phyloP scores from a whole-genome alignment of 768 basidiomycete genomes.

The Leucocoprinus leucothites region DNA sequence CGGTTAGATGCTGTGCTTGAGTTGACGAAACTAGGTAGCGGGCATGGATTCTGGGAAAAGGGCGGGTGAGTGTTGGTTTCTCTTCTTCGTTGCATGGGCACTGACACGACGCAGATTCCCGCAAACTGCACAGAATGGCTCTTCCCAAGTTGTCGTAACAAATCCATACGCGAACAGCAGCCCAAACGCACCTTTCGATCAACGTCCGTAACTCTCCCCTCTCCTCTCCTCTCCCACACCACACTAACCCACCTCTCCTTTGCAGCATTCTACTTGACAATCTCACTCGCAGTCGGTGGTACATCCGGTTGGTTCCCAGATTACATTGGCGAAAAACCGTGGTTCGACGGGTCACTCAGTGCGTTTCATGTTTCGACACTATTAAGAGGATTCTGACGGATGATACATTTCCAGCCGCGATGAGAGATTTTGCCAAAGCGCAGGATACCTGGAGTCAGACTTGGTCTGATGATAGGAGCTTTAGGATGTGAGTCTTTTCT shows the following conservation, averaged over 20 bases:
- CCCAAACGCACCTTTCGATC: too few relatives aligned
- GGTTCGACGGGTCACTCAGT: too few relatives aligned
- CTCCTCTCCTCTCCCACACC: slow-evolving; percentile 18
- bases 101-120: slow-evolving; percentile 62
- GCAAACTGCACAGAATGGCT: slow-evolving; percentile 52
- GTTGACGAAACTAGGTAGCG: too few relatives aligned
- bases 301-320: too few relatives aligned
- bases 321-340: too few relatives aligned
- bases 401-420: slow-evolving; percentile 72
- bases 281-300: slow-evolving; percentile 76
- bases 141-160: slow-evolving; percentile 44
- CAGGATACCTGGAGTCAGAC: slow-evolving; percentile 65
- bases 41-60: slow-evolving; percentile 55
- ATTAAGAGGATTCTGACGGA: slow-evolving; percentile 64
- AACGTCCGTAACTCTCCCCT: slow-evolving; percentile 73
- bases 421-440: slow-evolving; percentile 65
- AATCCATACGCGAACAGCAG: slow-evolving; percentile 65
- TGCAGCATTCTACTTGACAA: slow-evolving; percentile 72
- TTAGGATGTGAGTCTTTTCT: slow-evolving; percentile 57
- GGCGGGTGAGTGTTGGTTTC: slow-evolving; percentile 38
- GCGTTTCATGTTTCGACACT: slow-evolving; percentile 93
- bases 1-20: too few relatives aligned
- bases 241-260: slow-evolving; percentile 19
- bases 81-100: not conserved
- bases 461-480: slow-evolving; percentile 71